Evolutionary conservation across 352 stramenopile genomes (phyloP).

Genomic region (Lagenidium giganteum): DNA sequence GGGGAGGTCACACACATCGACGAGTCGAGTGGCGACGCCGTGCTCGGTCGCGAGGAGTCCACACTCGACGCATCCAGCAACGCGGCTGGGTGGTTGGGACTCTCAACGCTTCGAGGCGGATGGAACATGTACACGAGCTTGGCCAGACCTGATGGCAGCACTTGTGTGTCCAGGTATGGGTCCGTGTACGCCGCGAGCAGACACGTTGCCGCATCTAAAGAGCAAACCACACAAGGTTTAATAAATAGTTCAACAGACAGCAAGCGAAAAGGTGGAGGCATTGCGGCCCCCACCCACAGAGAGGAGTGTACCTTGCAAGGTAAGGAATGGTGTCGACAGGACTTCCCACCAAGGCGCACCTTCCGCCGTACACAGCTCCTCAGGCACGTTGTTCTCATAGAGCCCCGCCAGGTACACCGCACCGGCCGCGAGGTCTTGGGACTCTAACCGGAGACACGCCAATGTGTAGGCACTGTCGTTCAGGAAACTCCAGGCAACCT

Average conservation of each 20-base stretch:
- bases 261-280: constrained; percentile 6
- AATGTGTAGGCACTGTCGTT: constrained; percentile 86
- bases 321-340: constrained; percentile 57
- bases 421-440: constrained; percentile 64
- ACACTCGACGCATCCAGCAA: constrained; percentile 9
- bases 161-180: constrained; percentile 73
- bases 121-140: constrained; percentile 78
- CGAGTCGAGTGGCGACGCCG: constrained; percentile 61
- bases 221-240: constrained; percentile 49
- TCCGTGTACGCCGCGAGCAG: constrained; percentile 73
- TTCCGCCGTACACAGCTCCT: constrained; percentile 41
- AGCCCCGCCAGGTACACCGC: constrained; percentile 81
- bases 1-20: constrained; percentile 67
- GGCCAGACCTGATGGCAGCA: constrained; percentile 60
- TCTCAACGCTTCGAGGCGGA: constrained; percentile 48
- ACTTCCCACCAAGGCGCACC: constrained; percentile 71
- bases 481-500: constrained; percentile 85
- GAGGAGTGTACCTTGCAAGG: constrained; percentile 77
- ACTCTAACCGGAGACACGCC: constrained; percentile 72
- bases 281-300: constrained; percentile 19
- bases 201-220: constrained; percentile 73
- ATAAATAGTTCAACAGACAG: constrained; percentile 51
- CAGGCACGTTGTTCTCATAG: constrained; percentile 77
- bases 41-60: constrained; percentile 14
- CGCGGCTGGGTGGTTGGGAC: constrained; percentile 24